Conservation (phyloP, 140 eudicot species). For the Oenanthe javanica region DNA sequence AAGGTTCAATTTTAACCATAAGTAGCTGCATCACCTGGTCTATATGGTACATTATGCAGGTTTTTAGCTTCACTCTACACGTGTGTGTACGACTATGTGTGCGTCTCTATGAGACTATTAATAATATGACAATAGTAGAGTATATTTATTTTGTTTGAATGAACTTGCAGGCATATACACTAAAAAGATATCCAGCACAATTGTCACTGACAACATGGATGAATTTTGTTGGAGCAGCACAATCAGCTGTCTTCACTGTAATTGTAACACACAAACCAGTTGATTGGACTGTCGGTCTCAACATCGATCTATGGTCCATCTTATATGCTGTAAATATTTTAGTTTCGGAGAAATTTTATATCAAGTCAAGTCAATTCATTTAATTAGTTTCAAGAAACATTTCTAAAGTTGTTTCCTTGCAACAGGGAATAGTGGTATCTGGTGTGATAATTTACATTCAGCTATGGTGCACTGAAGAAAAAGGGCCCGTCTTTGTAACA, state of each 20-base stretch:
- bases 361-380: not conserved
- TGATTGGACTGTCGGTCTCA: conserved; percentile 48
- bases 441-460: conserved; percentile 41
- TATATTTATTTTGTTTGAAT: not conserved
- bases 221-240: conserved; percentile 64
- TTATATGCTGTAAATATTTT: conserved; percentile 29
- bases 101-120: not conserved
- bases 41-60: conserved; percentile 80
- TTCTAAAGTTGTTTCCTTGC: not conserved
- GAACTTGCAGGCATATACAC: conserved; percentile 40
- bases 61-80: conserved; percentile 13
- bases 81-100: not conserved
- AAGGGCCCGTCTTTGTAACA: conserved; percentile 72
- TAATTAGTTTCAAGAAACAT: not conserved
- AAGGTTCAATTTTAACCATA: conserved; percentile 44
- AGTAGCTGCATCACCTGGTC: conserved; percentile 69
- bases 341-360: not conserved
- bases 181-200: conserved; percentile 67
- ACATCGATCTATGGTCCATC: conserved; percentile 45
- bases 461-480: conserved; percentile 53
- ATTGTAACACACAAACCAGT: conserved; percentile 31
- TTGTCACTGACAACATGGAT: conserved; percentile 62
- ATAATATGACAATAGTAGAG: not conserved
- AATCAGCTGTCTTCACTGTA: conserved; percentile 49
- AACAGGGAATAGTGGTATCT: conserved; percentile 61